phyloP scores from a whole-genome alignment of 2,329 filamentous ascomycete genomes.

The Ramularia collo-cygni region DNA sequence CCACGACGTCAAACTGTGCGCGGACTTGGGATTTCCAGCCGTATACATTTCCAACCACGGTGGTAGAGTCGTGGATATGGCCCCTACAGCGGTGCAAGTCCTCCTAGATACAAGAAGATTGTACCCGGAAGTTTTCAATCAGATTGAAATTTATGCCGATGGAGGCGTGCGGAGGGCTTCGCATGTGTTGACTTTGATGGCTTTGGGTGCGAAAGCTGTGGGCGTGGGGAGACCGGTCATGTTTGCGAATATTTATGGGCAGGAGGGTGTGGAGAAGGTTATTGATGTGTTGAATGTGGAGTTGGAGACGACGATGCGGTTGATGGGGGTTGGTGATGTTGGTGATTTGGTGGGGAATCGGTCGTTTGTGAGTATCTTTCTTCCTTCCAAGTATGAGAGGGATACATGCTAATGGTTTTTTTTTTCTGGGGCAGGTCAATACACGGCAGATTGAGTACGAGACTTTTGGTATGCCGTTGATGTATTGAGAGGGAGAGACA shows the following conservation, averaged over 20 bases:
- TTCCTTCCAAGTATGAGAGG: neutral
- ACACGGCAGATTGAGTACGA: constrained; percentile 13
- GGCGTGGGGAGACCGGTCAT: constrained; percentile 46
- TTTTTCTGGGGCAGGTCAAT: constrained; percentile 7
- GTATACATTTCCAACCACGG: constrained; percentile 39
- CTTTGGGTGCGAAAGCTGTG: constrained; percentile 34
- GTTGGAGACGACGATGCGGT: constrained; percentile 27
- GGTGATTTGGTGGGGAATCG: constrained; percentile 12
- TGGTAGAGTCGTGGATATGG: constrained; percentile 37
- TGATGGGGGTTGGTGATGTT: constrained; percentile 12
- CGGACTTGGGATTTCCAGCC: constrained; percentile 32
- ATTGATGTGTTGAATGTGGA: constrained; percentile 47
- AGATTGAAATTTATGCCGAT: constrained; percentile 36
- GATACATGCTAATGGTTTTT: neutral
- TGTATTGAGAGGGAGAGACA: no score
- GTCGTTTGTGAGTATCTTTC: constrained; percentile 9
- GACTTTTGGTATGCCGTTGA: constrained; percentile 8
- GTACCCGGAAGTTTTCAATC: constrained; percentile 33
- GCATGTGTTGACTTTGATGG: constrained; percentile 34
- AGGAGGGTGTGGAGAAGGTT: constrained; percentile 50
- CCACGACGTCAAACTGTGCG: constrained; percentile 30
- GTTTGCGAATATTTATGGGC: constrained; percentile 51
- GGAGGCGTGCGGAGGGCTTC: constrained; percentile 33
- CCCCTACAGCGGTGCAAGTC: constrained; percentile 64
- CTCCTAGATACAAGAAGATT: constrained; percentile 66